phyloP scores from a whole-genome alignment of 1,139 yeast genomes.

The Pichia norvegensis region DNA sequence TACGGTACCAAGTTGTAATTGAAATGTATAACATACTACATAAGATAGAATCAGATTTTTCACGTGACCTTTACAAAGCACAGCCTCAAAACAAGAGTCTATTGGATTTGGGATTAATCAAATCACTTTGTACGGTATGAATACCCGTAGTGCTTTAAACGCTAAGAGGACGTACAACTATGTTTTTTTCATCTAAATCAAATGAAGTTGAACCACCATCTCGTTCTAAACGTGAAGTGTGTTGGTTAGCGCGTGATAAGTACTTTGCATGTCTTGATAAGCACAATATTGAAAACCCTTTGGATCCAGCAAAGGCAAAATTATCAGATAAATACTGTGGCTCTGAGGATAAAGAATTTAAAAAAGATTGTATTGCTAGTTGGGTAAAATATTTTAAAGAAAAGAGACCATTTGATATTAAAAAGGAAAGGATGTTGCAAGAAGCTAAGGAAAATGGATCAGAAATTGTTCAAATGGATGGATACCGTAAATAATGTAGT shows the following conservation, averaged over 20 bases:
- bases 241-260: slow-evolving; percentile 63
- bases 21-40: no score
- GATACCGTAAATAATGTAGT: slow-evolving; percentile 17
- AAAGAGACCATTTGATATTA: slow-evolving; percentile 51
- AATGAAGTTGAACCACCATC: slow-evolving; percentile 37
- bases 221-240: slow-evolving; percentile 45
- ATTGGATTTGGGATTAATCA: no score
- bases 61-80: not conserved
- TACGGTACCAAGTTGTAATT: slow-evolving; percentile 30
- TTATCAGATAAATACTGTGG: slow-evolving; percentile 36
- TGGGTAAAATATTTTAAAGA: slow-evolving; percentile 68
- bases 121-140: no score
- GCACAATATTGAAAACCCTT: slow-evolving; percentile 42
- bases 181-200: slow-evolving; percentile 13
- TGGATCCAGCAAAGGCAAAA: slow-evolving; percentile 29
- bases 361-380: slow-evolving; percentile 50
- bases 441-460: slow-evolving; percentile 49
- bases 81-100: not conserved
- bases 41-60: no score
- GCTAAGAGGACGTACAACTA: not conserved
- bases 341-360: slow-evolving; percentile 38
- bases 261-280: slow-evolving; percentile 53
- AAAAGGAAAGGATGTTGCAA: slow-evolving; percentile 44
- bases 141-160: no score
- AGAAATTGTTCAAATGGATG: slow-evolving; percentile 26